phyloP scores from a whole-genome alignment of 169 alveolate species.

The Plasmodium berghei region DNA sequence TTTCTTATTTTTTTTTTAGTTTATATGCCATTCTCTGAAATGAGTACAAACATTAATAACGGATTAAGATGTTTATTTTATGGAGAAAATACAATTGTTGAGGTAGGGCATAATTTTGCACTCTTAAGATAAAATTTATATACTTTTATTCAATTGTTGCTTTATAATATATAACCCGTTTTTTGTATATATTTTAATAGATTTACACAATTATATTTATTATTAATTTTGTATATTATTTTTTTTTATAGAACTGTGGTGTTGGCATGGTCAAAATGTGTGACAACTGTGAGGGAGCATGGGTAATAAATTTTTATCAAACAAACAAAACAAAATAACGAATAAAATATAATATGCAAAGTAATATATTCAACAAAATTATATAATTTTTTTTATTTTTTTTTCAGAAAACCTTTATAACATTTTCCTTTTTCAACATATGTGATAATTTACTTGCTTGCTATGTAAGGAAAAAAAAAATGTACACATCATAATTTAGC shows the following conservation, averaged over 20 bases:
- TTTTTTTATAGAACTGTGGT: constrained; percentile 54
- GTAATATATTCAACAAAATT: background rate
- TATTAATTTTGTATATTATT: background rate
- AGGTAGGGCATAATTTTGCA: constrained; percentile 5
- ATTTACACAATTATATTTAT: background rate
- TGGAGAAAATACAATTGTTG: constrained; percentile 51
- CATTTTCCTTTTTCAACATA: constrained; percentile 63
- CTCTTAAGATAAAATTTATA: background rate
- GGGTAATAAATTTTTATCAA: constrained; percentile 28
- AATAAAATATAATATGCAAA: background rate
- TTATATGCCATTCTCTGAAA: constrained; percentile 51
- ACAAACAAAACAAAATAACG: background rate
- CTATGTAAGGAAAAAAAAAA: constrained; percentile 28
- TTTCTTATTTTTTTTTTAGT: constrained; percentile 1
- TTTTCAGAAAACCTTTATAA: constrained; percentile 49
- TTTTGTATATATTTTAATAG: background rate
- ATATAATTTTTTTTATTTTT: constrained; percentile 10
- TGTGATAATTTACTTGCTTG: constrained; percentile 65
- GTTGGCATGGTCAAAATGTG: constrained; percentile 65
- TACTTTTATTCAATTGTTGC: background rate
- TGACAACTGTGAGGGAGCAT: constrained; percentile 68
- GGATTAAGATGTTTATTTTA: constrained; percentile 33
- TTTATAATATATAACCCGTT: background rate
- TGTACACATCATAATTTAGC: background rate
- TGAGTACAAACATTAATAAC: constrained; percentile 31